A percentile compares a stretch with the other conserved stretches of the same genome.
Evolutionary conservation across 2,329 filamentous ascomycete genomes (phyloP).

Genomic region (Botrytis porri): DNA sequence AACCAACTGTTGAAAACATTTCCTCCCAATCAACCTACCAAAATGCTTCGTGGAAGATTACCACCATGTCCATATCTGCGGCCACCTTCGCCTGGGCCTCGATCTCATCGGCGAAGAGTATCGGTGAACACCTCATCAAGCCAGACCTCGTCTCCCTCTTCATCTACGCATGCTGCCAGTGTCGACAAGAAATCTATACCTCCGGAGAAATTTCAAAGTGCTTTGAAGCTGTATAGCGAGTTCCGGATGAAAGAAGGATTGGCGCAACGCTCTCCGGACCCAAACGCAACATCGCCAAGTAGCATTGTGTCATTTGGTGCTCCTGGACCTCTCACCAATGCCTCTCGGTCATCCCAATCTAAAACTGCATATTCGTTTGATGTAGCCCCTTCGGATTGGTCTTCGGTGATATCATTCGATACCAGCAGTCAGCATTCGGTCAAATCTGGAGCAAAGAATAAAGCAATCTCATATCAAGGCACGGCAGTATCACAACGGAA

Average conservation of each 20-base stretch:
- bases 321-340: constrained; percentile 22
- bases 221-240: constrained; percentile 28
- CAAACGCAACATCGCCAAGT: constrained; percentile 19
- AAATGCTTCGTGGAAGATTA: neutral
- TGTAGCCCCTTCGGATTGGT: constrained; percentile 27
- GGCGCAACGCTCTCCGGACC: constrained; percentile 23
- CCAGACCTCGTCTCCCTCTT: constrained; percentile 17
- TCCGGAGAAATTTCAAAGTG: constrained; percentile 27
- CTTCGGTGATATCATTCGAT: constrained; percentile 35
- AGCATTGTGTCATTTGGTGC: constrained; percentile 23
- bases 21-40: neutral
- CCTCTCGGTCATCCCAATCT: constrained; percentile 29
- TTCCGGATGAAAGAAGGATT: constrained; percentile 29
- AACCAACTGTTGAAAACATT: neutral
- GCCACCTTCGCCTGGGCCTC: neutral
- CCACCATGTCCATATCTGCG: neutral
- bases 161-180: neutral
- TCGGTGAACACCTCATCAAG: constrained; percentile 19
- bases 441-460: constrained; percentile 13
- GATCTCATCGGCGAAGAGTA: neutral
- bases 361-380: constrained; percentile 24
- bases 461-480: constrained; percentile 31
- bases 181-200: constrained; percentile 27
- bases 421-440: constrained; percentile 26
- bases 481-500: constrained; percentile 27